Base-by-base conservation (phyloP, 2,329 filamentous ascomycete genomes). In the Cryoendolithus antarcticus region DNA sequence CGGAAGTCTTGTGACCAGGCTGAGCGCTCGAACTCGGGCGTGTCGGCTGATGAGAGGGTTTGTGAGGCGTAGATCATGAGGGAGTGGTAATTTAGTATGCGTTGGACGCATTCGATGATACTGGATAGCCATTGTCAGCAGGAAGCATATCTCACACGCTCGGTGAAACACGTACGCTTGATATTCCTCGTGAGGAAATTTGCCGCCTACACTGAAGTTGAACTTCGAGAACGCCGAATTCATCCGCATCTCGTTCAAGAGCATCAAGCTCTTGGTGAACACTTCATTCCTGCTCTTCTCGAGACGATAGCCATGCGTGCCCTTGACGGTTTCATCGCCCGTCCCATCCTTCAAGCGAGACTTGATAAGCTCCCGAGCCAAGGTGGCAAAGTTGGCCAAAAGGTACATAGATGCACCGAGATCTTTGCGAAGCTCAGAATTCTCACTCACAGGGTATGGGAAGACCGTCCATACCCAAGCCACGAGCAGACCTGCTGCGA, bases 401-500 rank as follows among this genome's bases (percentile, higher is more conserved):
- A 86, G 66, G 55, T 84, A 85, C 3, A 86, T 62, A 0, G 79
- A 74, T 1, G 72, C 72, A 3, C 80, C 80, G 1, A 86, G 64
- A 45, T 81, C 78, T 47, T 75, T 74, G 6, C 82, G 72, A 5
- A 88, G 66, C 50, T 76, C 75, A 2, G 76, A 76, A 35, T 80
- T 75, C 49, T 86, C 82, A 0, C 79, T 80, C 32, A 84, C 68
- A 0, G 82, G 80, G 45, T 72, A 81, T 0, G 82, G 82, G 54
- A 86, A 84, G 41, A 84, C 71, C 0, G 81, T 86, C 80, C 80
- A 86, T 52, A 86, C 66, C 53, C 83, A 86, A 2, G 80, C 80
- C 1, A 86, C 74, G 0, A 73, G 65, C 30, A 81, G 72, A 37
- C 82, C 82, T 2, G 67, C 79, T 0, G 70, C 66, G 1, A 86